Evolutionary conservation across 352 stramenopile species (phyloP).

Genomic region (Globisporangium irregulare): DNA sequence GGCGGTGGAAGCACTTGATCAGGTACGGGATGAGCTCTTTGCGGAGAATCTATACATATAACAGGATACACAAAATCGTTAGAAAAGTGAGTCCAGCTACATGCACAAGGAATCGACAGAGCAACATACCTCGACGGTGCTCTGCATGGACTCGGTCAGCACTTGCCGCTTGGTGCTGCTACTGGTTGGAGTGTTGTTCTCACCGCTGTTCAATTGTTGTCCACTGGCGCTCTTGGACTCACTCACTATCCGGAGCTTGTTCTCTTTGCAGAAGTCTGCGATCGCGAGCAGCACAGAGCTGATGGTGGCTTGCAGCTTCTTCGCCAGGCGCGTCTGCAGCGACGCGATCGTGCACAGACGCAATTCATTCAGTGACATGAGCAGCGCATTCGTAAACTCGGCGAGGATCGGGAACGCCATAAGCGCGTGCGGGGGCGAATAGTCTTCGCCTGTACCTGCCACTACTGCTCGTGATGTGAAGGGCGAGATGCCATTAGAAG

Average conservation of each 20-base stretch:
- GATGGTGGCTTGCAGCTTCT: constrained; percentile 57
- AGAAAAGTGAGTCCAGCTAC: not conserved
- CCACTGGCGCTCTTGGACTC: constrained; percentile 7
- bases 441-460: constrained; percentile 29
- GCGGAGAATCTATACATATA: constrained; percentile 38
- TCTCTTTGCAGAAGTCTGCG: constrained; percentile 52
- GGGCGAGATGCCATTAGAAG: constrained; percentile 10
- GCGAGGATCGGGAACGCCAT: constrained; percentile 87
- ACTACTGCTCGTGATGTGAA: constrained; percentile 9
- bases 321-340: constrained; percentile 49
- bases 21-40: constrained; percentile 63
- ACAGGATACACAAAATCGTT: not conserved
- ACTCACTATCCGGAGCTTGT: constrained; percentile 33
- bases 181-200: constrained; percentile 9
- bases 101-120: not conserved
- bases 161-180: constrained; percentile 13
- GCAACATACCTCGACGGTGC: constrained; percentile 53
- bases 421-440: constrained; percentile 68
- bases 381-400: constrained; percentile 79
- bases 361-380: constrained; percentile 84
- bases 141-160: constrained; percentile 40
- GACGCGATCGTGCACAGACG: constrained; percentile 69
- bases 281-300: constrained; percentile 47
- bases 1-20: constrained; percentile 66
- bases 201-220: constrained; percentile 7